These are phyloP conservation scores for Rehmannia glutinosa DNA, from an alignment of 257 asterid species.

Conservation along the genomic window DNA sequence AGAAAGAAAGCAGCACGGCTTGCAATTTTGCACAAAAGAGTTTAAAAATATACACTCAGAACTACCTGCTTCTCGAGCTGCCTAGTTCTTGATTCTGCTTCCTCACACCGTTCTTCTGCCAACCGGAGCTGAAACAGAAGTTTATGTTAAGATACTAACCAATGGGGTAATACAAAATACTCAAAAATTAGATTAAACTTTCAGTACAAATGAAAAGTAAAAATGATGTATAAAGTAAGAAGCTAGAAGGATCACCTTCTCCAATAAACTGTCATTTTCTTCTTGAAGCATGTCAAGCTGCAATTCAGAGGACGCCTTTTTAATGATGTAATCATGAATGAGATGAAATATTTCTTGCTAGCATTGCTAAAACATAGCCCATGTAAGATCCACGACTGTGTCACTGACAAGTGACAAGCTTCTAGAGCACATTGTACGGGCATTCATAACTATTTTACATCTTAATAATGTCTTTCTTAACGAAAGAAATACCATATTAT, in stretches of 20 bases:
- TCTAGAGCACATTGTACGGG: neutral
- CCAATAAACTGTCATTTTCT: conserved; percentile 84
- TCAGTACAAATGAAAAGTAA: neutral
- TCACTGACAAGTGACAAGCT: neutral
- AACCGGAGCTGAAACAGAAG: conserved; percentile 70
- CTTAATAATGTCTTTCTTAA: neutral
- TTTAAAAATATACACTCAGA: too few species aligned
- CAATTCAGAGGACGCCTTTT: conserved; percentile 24
- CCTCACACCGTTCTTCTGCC: conserved; percentile 85
- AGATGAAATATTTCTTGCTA: conserved; percentile 5
- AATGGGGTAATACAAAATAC: conserved; percentile 1
- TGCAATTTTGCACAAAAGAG: too few species aligned
- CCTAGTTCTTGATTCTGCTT: conserved; percentile 89
- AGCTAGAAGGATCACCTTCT: conserved; percentile 56
- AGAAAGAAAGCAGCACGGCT: too few species aligned
- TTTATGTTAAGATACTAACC: conserved; percentile 20
- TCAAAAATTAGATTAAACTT: neutral
- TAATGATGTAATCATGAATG: conserved; percentile 5
- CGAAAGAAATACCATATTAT: neutral
- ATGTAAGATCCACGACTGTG: neutral
- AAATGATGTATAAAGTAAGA: neutral
- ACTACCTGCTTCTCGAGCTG: conserved; percentile 89
- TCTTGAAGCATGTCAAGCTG: conserved; percentile 99
- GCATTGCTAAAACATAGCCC: neutral
- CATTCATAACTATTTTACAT: neutral